Percentiles rank a stretch among this genome's conserved stretches.
Conservation (phyloP, 345 rosid genomes). For the Populus tremula region DNA sequence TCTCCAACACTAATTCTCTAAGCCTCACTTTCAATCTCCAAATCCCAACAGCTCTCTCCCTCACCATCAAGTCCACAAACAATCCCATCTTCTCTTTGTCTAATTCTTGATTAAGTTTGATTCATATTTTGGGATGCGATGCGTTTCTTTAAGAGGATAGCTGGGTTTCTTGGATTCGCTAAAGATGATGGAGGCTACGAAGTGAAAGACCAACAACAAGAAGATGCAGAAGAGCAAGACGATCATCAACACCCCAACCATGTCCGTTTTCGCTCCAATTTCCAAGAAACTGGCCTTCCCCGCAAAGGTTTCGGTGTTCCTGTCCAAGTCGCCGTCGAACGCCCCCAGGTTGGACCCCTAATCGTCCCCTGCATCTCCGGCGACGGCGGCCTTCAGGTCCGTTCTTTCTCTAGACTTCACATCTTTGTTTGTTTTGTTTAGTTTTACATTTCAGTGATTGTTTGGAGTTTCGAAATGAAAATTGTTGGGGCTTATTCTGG, state of each 20-base stretch:
- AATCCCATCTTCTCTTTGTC: background rate
- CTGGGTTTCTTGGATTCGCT: conserved; percentile 73
- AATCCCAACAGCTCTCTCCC: background rate
- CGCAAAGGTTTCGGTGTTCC: conserved; percentile 82
- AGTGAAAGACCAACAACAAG: conserved; percentile 43
- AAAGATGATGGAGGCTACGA: conserved; percentile 56
- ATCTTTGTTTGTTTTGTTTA: background rate
- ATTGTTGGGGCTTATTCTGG: background rate
- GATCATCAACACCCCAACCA: conserved; percentile 9
- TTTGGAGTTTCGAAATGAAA: background rate
- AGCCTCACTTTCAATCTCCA: background rate
- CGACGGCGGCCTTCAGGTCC: conserved; percentile 94
- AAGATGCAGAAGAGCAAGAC: conserved; percentile 15
- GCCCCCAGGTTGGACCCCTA: conserved; percentile 58
- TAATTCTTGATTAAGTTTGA: background rate
- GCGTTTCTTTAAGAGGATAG: conserved; percentile 79
- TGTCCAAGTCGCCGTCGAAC: conserved; percentile 71
- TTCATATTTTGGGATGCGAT: conserved; percentile 31
- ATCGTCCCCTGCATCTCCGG: conserved; percentile 61
- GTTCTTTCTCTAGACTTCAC: background rate
- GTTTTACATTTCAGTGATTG: background rate
- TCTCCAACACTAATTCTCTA: background rate
- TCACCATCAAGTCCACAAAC: background rate
- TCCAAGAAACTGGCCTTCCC: conserved; percentile 65
- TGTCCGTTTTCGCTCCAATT: conserved; percentile 27